These are phyloP conservation scores for Hypoxylon fuscum DNA, from an alignment of 495 filamentous ascomycete species.

Conservation along the genomic window DNA sequence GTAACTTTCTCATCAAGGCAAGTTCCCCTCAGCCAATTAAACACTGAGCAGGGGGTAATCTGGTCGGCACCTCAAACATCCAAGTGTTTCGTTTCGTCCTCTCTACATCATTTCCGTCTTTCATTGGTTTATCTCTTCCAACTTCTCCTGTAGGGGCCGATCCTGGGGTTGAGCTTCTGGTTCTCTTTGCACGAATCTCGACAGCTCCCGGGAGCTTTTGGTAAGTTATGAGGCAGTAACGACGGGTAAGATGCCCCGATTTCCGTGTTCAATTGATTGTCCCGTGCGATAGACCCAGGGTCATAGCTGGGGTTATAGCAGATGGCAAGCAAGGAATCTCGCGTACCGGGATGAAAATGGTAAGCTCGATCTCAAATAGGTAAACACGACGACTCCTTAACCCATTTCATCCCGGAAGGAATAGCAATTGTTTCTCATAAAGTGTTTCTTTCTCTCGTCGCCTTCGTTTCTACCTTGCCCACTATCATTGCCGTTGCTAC, in stretches of 20 bases:
- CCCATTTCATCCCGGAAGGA: constrained; percentile 3
- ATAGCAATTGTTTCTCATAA: constrained; percentile 25
- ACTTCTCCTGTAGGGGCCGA: constrained; percentile 9
- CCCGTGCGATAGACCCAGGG: background rate
- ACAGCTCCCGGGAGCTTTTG: constrained; percentile 9
- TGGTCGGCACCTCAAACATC: constrained; percentile 42
- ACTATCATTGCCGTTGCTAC: constrained; percentile 1
- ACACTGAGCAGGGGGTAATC: constrained; percentile 8
- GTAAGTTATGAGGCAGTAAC: constrained; percentile 13
- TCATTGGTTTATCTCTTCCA: constrained; percentile 31
- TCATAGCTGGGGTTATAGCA: constrained; percentile 8
- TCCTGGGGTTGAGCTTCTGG: constrained; percentile 6
- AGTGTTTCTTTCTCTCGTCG: constrained; percentile 20
- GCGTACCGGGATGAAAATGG: constrained; percentile 17
- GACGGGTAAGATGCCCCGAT: constrained; percentile 10
- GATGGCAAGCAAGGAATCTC: constrained; percentile 14
- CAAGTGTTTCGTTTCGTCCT: constrained; percentile 42
- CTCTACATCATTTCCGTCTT: constrained; percentile 24
- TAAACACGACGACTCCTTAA: constrained; percentile 20
- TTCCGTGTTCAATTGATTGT: constrained; percentile 7
- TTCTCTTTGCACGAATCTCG: constrained; percentile 8
- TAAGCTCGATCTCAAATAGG: constrained; percentile 23
- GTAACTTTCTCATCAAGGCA: background rate
- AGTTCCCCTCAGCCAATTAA: constrained; percentile 25
- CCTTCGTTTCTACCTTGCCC: background rate